phyloP scores from a whole-genome alignment of 148 eudicot species.

The Oxyria digyna region DNA sequence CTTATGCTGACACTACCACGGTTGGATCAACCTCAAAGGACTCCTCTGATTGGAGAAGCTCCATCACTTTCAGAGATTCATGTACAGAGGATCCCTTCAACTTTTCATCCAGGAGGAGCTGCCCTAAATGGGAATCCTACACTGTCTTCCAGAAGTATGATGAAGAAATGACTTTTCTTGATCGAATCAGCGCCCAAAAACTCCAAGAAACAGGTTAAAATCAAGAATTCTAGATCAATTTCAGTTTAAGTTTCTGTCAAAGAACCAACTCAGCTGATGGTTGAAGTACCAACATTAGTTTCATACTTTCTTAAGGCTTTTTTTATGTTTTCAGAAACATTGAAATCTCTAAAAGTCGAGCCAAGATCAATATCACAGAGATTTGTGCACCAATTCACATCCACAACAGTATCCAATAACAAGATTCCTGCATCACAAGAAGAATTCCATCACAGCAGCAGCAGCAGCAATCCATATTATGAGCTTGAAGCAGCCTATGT shows the following conservation, averaged over 20 bases:
- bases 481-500: slow-evolving; percentile 86
- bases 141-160: slow-evolving; percentile 89
- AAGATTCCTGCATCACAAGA: neutral
- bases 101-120: slow-evolving; percentile 78
- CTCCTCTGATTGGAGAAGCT: slow-evolving; percentile 96
- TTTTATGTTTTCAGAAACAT: slow-evolving; percentile 39
- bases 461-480: slow-evolving; percentile 33
- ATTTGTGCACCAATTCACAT: slow-evolving; percentile 44
- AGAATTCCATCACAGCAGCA: neutral
- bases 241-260: no score
- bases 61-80: slow-evolving; percentile 53
- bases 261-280: no score
- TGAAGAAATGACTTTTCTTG: slow-evolving; percentile 79
- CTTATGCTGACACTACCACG: slow-evolving; percentile 53
- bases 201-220: slow-evolving; percentile 80
- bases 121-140: slow-evolving; percentile 96
- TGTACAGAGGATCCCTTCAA: slow-evolving; percentile 84
- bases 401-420: slow-evolving; percentile 15
- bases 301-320: no score
- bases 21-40: slow-evolving; percentile 86
- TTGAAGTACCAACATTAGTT: no score
- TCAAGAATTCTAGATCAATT: neutral
- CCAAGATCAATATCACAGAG: slow-evolving; percentile 88
- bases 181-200: slow-evolving; percentile 70
- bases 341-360: slow-evolving; percentile 54